Percentiles rank a stretch among this genome's conserved stretches.
Conservation (phyloP, 371 early-diverging fungal genomes). For the Batrachochytrium dendrobatidis region DNA sequence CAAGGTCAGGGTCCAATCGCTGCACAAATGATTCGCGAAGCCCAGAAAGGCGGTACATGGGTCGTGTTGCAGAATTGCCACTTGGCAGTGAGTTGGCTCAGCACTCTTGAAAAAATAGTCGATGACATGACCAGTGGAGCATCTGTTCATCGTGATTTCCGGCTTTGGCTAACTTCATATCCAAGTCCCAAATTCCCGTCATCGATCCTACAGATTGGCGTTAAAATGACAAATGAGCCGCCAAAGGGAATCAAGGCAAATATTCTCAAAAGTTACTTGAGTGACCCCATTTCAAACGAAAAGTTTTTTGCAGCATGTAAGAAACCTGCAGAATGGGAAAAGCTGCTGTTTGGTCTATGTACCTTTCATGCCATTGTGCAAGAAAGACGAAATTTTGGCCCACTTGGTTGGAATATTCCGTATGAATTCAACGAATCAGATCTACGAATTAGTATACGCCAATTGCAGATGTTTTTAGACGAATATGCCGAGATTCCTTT, state of each 20-base stretch:
- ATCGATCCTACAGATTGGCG: constrained; percentile 45
- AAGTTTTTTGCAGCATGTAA: constrained; percentile 43
- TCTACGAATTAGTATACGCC: constrained; percentile 46
- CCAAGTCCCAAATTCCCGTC: constrained; percentile 50
- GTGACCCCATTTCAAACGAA: constrained; percentile 50
- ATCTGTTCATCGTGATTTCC: constrained; percentile 45
- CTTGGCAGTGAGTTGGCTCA: constrained; percentile 50
- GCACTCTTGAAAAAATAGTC: constrained; percentile 45
- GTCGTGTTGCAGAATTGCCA: constrained; percentile 58
- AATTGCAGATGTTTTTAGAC: constrained; percentile 51
- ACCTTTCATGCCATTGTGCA: constrained; percentile 53
- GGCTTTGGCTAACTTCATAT: constrained; percentile 52
- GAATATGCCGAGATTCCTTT: constrained; percentile 49
- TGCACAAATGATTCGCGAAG: constrained; percentile 49
- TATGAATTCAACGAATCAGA: constrained; percentile 59
- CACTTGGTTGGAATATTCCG: constrained; percentile 60
- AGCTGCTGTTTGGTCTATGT: constrained; percentile 50
- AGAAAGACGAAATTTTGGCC: constrained; percentile 55
- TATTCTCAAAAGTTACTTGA: constrained; percentile 43
- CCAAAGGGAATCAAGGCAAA: constrained; percentile 53
- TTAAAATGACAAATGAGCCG: constrained; percentile 59
- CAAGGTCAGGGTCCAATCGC: constrained; percentile 60
- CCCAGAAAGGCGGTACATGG: constrained; percentile 48
- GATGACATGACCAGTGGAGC: constrained; percentile 45
- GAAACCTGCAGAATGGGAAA: constrained; percentile 45